Evolutionary conservation across 352 stramenopile genomes (phyloP).

Genomic region (Globisporangium alternatum): DNA sequence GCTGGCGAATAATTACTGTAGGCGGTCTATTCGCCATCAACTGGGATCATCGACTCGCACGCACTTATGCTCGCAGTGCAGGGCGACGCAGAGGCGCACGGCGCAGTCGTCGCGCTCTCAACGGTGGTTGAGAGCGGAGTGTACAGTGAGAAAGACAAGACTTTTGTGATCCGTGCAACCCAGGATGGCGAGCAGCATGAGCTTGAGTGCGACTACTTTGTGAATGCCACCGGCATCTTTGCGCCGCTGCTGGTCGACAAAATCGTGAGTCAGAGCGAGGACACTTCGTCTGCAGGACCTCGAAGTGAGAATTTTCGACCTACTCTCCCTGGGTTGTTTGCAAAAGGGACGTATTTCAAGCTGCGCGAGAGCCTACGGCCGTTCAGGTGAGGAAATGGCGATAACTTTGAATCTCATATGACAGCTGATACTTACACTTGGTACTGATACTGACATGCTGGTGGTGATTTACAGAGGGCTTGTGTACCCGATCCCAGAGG

Average conservation of each 20-base stretch:
- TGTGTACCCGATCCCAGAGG: slow-evolving; percentile 95
- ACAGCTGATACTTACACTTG: background rate
- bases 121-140: slow-evolving; percentile 52
- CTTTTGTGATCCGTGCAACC: slow-evolving; percentile 34
- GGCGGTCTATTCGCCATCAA: slow-evolving; percentile 93
- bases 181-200: slow-evolving; percentile 49
- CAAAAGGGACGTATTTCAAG: slow-evolving; percentile 97
- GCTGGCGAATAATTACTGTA: slow-evolving; percentile 7
- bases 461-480: slow-evolving; percentile 54
- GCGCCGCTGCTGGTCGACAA: slow-evolving; percentile 46
- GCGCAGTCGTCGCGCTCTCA: slow-evolving; percentile 74
- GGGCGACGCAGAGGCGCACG: slow-evolving; percentile 87
- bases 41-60: slow-evolving; percentile 95
- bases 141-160: slow-evolving; percentile 28
- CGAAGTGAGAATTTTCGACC: slow-evolving; percentile 15
- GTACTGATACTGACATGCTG: slow-evolving; percentile 2
- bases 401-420: no score
- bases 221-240: slow-evolving; percentile 92
- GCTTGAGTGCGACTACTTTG: slow-evolving; percentile 88
- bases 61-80: slow-evolving; percentile 89
- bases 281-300: background rate
- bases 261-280: slow-evolving; percentile 5
- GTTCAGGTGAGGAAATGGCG: slow-evolving; percentile 38
- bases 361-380: slow-evolving; percentile 45
- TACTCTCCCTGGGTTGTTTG: slow-evolving; percentile 69